Evolutionary conservation across 306 rosid species (phyloP), one percentile per base, ranked within the genome.

Genomic region (Crotalaria pallida): DNA sequence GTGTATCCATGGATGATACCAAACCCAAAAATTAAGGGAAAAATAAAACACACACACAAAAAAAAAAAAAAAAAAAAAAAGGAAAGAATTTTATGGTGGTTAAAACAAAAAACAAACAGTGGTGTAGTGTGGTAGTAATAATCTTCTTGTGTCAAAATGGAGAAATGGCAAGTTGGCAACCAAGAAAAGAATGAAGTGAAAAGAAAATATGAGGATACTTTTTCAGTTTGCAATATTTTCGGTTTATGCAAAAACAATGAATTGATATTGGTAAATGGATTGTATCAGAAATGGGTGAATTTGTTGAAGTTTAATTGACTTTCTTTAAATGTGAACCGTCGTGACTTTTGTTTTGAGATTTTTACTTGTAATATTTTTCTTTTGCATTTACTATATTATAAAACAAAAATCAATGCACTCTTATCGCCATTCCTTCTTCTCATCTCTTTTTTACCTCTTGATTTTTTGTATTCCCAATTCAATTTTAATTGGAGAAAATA

Each of bases 81-180:
- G n/a, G n/a, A n/a, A 38, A 10, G 41, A 17, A 33, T 33, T 49
- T 74, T 47, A 27, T 43, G 53, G 29, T 45, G 1, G 57, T 51
- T 12, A 19, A 43, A 43, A 12, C 6, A 33, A 66, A 19, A 43
- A 43, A 12, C 6, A 33, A 66, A 21, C 13, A 7, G 29, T 56
- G 10, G 13, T 38, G 19, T 31, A n/a, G n/a, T n/a, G n/a, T n/a
- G n/a, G n/a, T n/a, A n/a, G n/a, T n/a, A 31, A 44, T 66, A 12
- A 65, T 76, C 61, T 77, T n/a, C n/a, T n/a, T n/a, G n/a, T 60
- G 56, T 64, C 31, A 71, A 63, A 48, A 53, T 60, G 43, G 76
- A 29, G 58, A 38, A n/a, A n/a, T n/a, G n/a, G n/a, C n/a, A n/a
- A n/a, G n/a, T 0, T 24, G 19, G 0, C 9, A 27, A 10, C 38